Percentiles rank a stretch among this genome's conserved stretches.
phyloP scores from a whole-genome alignment of 1,284 basidiomycete species.

The Ustilago trichophora region DNA sequence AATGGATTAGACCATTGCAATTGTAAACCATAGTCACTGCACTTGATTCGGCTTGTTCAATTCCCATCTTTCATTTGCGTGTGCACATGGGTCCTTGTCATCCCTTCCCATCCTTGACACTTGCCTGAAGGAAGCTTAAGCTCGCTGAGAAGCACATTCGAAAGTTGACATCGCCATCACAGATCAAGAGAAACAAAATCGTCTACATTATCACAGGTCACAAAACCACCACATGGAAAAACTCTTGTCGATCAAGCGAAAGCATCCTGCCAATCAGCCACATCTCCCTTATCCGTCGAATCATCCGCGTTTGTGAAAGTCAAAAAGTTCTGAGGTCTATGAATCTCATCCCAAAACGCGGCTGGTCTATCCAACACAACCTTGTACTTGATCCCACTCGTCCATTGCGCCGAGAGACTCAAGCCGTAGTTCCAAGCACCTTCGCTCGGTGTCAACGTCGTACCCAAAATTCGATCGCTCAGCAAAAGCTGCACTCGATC shows the following conservation, averaged over 20 bases:
- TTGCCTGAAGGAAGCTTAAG: too few relatives aligned
- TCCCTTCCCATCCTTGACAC: too few relatives aligned
- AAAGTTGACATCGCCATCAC: too few relatives aligned
- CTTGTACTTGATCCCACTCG: constrained; percentile 81
- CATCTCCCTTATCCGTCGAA: constrained; percentile 27
- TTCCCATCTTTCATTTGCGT: too few relatives aligned
- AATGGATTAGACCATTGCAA: too few relatives aligned
- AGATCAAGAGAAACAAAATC: too few relatives aligned
- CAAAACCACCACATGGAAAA: too few relatives aligned
- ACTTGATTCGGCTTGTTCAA: too few relatives aligned
- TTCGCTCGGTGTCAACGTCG: constrained; percentile 59
- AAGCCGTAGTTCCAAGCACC: constrained; percentile 64
- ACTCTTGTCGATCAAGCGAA: constrained; percentile 51
- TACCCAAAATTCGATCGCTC: constrained; percentile 75
- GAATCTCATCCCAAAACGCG: constrained; percentile 94
- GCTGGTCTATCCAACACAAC: constrained; percentile 90
- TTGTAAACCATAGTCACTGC: too few relatives aligned
- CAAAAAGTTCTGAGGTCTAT: constrained; percentile 73
- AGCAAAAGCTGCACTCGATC: constrained; percentile 93
- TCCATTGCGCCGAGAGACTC: constrained; percentile 85
- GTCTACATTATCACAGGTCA: too few relatives aligned
- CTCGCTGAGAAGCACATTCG: too few relatives aligned
- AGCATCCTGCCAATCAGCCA: constrained; percentile 61
- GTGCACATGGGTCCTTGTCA: too few relatives aligned
- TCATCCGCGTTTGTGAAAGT: constrained; percentile 52